Evolutionary conservation across 805 yeast species (phyloP).

Genomic region (Pichia phayaonensis): DNA sequence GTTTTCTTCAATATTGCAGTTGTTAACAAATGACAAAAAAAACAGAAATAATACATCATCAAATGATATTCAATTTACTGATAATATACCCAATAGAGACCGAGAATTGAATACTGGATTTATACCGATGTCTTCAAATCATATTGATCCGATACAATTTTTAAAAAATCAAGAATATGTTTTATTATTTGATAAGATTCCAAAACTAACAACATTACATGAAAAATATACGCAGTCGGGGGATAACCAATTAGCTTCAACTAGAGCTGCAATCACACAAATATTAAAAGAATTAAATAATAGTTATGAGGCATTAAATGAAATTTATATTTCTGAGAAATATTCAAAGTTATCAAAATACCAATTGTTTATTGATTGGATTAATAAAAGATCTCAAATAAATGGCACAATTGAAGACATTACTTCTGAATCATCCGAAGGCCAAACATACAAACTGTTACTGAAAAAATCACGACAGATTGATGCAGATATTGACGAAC

Average conservation of each 20-base stretch:
- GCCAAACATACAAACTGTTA: constrained; percentile 33
- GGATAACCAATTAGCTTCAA: constrained; percentile 25
- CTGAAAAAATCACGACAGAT: constrained; percentile 27
- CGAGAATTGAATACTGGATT: not conserved
- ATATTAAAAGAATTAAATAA: constrained; percentile 33
- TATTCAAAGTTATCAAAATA: constrained; percentile 12
- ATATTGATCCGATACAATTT: constrained; percentile 27
- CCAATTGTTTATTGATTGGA: constrained; percentile 33
- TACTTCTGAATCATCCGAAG: constrained; percentile 34
- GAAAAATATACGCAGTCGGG: constrained; percentile 27
- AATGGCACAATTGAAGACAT: constrained; percentile 31
- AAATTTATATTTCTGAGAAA: constrained; percentile 36
- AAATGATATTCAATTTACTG: not conserved
- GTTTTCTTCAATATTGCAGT: constrained; percentile 5
- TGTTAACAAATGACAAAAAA: not conserved
- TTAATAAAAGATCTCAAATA: constrained; percentile 29
- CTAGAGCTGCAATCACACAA: constrained; percentile 25
- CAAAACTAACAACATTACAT: constrained; percentile 22
- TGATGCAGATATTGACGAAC: constrained; percentile 31
- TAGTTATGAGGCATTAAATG: constrained; percentile 37
- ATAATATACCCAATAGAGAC: not conserved
- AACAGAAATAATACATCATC: not conserved
- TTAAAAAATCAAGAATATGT: constrained; percentile 26
- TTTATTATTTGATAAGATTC: constrained; percentile 19
- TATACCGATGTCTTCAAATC: constrained; percentile 1